Evolutionary conservation across 2,329 filamentous ascomycete species (phyloP), one percentile per base, ranked within the genome.

Genomic region (Sporothrix mexicana): DNA sequence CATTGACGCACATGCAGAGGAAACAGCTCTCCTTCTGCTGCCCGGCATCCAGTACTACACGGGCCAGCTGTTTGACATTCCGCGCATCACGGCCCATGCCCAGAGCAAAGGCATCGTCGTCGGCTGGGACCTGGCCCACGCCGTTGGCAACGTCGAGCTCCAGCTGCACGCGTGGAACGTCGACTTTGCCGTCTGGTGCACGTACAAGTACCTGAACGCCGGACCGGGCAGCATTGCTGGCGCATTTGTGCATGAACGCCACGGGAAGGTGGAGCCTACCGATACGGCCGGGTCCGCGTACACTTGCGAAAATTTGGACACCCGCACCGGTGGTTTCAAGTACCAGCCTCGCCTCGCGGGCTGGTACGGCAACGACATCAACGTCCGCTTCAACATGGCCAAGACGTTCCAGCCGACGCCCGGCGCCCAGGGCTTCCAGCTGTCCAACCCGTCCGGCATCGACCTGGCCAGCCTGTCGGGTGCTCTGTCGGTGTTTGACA

Each of bases 41-140:
- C 93, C 94, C 0, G 95, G 93, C 10, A 92, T 98, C 57, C 94
- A 98, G 80, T 98, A 94, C 84, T 97, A 97, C 83, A 96, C 92
- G 0, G 94, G 94, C 71, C 95, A 98, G 80, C 88, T 92, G 72
- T 92, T 97, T 77, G 93, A 97, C 80, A 95, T 98, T 3, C 82
- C 88, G 59, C 86, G 83, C 59, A 97, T 97, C 80, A 97, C 95
- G 0, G 86, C 86, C 0, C 87, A 95, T 81, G 94, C 94, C 0
- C 83, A 89, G 9, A 80, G 83, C 4, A 84, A 88, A 73, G 83
- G 82, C 72, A 81, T 86, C 23, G 89, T 89, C 0, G 85, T 87
- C 0, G 85, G 84, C 0, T 92, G 90, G 90, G 89, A 92, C 74
- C 78, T 87, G 13, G 90, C 90, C 1, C 81, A 82, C 67, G 89